Conservation (phyloP, 768 basidiomycete genomes). For the Termitomyces eurrhizus region DNA sequence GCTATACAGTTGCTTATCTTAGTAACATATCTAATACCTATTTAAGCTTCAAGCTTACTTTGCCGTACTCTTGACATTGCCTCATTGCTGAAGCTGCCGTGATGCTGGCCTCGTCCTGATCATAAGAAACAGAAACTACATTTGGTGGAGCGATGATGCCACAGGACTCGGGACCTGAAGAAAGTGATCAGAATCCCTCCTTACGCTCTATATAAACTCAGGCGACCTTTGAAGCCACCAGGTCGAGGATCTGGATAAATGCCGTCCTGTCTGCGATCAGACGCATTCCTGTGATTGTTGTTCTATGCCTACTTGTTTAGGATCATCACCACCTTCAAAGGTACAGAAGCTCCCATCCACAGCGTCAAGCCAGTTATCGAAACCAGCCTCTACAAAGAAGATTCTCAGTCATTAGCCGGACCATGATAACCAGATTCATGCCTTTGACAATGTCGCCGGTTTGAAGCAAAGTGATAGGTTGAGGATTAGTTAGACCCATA, state of each 20-base stretch:
- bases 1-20: slow-evolving; percentile 19
- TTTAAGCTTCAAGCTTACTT: slow-evolving; percentile 15
- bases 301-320: slow-evolving; percentile 19
- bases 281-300: neutral
- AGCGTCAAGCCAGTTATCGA: slow-evolving; percentile 47
- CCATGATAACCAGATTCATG: neutral
- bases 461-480: slow-evolving; percentile 40
- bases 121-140: slow-evolving; percentile 40
- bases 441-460: slow-evolving; percentile 40
- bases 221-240: slow-evolving; percentile 14
- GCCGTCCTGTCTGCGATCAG: slow-evolving; percentile 20
- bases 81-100: slow-evolving; percentile 35
- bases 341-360: slow-evolving; percentile 43
- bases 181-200: neutral
- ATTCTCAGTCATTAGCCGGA: neutral
- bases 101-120: slow-evolving; percentile 39
- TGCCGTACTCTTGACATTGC: slow-evolving; percentile 48
- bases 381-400: slow-evolving; percentile 32
- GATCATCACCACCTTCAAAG: slow-evolving; percentile 44
- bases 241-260: slow-evolving; percentile 14
- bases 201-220: neutral
- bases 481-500: slow-evolving; percentile 41
- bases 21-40: neutral
- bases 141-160: slow-evolving; percentile 37
- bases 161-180: slow-evolving; percentile 31